phyloP scores from a whole-genome alignment of 164 flowering plant species.

The Euptelea pleiosperma region DNA sequence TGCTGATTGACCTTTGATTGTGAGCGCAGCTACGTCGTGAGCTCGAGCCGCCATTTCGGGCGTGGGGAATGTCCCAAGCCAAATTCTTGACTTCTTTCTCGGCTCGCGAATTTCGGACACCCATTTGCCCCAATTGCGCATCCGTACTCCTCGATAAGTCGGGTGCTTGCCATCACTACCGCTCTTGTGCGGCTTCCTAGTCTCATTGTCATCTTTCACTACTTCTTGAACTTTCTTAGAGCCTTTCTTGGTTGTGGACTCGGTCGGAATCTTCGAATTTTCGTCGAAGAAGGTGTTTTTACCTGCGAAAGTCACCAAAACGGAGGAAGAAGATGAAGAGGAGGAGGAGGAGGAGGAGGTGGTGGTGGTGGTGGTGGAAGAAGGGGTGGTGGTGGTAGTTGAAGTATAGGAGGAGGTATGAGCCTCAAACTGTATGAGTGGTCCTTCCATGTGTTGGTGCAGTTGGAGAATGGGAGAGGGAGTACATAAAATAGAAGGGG shows the following conservation, averaged over 20 bases:
- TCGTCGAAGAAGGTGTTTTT: not conserved
- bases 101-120: conserved; percentile 59
- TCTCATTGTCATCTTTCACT: not conserved
- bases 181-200: not conserved
- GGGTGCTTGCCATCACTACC: conserved; percentile 15
- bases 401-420: conserved; percentile 3
- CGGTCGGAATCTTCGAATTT: not conserved
- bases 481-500: not conserved
- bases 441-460: conserved; percentile 6
- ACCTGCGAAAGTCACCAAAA: not conserved
- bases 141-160: conserved; percentile 31
- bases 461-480: not conserved
- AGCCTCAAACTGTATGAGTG: conserved; percentile 1
- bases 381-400: not conserved
- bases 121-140: conserved; percentile 40
- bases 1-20: conserved; percentile 42
- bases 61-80: conserved; percentile 52
- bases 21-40: conserved; percentile 50
- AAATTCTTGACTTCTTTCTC: conserved; percentile 49
- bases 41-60: conserved; percentile 64
- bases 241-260: not conserved
- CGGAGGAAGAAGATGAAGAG: not conserved
- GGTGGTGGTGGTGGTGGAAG: conserved; percentile 3
- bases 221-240: not conserved
- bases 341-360: conserved; percentile 10